Evolutionary conservation across 140 eudicot genomes (phyloP).

Genomic region (Cichorium intybus): DNA sequence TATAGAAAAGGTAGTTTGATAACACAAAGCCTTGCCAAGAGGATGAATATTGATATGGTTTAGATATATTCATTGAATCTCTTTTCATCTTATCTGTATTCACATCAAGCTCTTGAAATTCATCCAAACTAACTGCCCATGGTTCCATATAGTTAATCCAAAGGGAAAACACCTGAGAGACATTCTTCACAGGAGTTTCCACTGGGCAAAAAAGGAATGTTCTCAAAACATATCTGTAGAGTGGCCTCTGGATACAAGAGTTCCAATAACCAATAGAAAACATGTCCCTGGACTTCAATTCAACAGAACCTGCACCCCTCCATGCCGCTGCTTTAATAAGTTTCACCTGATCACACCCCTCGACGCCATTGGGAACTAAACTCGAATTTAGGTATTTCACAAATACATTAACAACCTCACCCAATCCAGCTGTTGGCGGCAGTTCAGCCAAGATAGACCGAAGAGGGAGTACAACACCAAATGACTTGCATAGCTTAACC

Average conservation of each 20-base stretch:
- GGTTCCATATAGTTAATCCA: conserved; percentile 86
- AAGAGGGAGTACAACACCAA: conserved; percentile 60
- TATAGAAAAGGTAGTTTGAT: conserved; percentile 81
- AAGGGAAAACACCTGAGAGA: conserved; percentile 71
- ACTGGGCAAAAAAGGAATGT: conserved; percentile 83
- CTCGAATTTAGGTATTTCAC: conserved; percentile 64
- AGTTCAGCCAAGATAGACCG: conserved; percentile 67
- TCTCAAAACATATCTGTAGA: conserved; percentile 81
- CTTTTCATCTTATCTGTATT: conserved; percentile 27
- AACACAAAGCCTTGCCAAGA: conserved; percentile 86
- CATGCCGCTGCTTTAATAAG: conserved; percentile 36
- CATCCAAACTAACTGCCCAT: conserved; percentile 68
- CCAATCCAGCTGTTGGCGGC: conserved; percentile 79
- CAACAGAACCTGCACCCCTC: conserved; percentile 41
- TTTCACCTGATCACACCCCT: conserved; percentile 37
- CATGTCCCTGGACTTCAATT: conserved; percentile 38
- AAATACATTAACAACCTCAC: conserved; percentile 70
- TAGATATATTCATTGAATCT: conserved; percentile 25
- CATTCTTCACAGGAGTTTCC: conserved; percentile 78
- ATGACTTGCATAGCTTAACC: conserved; percentile 54
- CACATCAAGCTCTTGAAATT: conserved; percentile 47
- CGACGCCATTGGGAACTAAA: conserved; percentile 28
- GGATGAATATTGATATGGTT: conserved; percentile 53
- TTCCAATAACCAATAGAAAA: conserved; percentile 61
- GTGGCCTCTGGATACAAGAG: conserved; percentile 74